phyloP scores from a whole-genome alignment of 371 early-diverging fungal genomes.

The Saksenaea oblongispora region DNA sequence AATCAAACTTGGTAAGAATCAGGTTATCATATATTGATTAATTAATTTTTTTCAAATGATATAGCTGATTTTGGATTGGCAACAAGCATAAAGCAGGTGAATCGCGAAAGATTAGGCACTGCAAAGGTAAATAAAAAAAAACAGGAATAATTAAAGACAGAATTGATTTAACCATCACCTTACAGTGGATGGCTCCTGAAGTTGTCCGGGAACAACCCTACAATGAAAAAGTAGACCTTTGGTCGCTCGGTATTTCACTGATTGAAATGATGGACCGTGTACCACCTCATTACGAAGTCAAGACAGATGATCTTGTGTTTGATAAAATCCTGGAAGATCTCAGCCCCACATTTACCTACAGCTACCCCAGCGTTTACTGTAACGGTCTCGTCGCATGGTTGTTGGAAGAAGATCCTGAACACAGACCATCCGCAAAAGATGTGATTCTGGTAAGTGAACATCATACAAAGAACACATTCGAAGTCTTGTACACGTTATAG shows the following conservation, averaged over 20 bases:
- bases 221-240: constrained; percentile 48
- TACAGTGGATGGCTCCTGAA: constrained; percentile 56
- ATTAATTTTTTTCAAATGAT: not conserved
- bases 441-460: constrained; percentile 31
- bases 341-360: constrained; percentile 50
- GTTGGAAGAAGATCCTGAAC: constrained; percentile 37
- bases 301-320: constrained; percentile 42
- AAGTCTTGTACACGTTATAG: constrained; percentile 6
- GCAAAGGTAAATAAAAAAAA: constrained; percentile 31
- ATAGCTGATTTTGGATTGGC: constrained; percentile 54
- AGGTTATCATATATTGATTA: not conserved
- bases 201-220: constrained; percentile 43
- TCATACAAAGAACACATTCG: not conserved
- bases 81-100: constrained; percentile 33
- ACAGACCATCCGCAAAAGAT: constrained; percentile 39
- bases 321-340: constrained; percentile 34
- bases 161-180: not conserved
- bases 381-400: constrained; percentile 54
- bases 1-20: constrained; percentile 38
- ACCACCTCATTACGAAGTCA: constrained; percentile 47
- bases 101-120: constrained; percentile 48
- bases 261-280: constrained; percentile 62
- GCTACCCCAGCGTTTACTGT: constrained; percentile 45
- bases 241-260: constrained; percentile 51
- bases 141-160: not conserved